Evolutionary conservation across 2,329 filamentous ascomycete species (phyloP), one percentile per base, ranked within the genome.

Genomic region (Penicillium sp.): DNA sequence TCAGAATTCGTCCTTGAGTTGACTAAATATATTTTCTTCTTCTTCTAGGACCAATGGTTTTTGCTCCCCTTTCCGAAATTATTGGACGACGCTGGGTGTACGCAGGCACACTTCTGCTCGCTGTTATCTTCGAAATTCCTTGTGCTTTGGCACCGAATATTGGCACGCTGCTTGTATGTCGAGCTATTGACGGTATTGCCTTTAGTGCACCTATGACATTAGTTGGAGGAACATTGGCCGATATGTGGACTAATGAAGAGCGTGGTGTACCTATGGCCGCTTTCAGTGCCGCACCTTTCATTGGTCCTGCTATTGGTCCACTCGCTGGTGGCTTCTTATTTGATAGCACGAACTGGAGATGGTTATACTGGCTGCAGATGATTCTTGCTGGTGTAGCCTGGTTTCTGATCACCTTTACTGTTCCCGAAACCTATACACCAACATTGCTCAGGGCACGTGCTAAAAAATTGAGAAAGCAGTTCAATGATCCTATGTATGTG

Each of bases 131-230:
- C 72, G 81, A 90, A 62, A 89, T 95, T 58, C 90, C 90, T 1
- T 90, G 88, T 61, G 90, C 90, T 1, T 83, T 93, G 0, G 79
- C 90, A 3, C 78, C 86, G 64, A 94, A 93, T 63, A 89, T 92
- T 28, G 81, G 74, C 21, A 94, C 90, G 0, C 80, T 95, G 7
- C 77, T 95, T 5, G 85, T 90, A 24, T 90, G 86, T 67, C 84
- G 90, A 60, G 78, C 85, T 47, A 89, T 95, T 58, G 90, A 91
- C 60, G 90, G 90, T 47, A 90, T 94, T 56, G 88, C 88, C 5
- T 93, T 93, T 68, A 91, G 87, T 11, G 90, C 90, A 0, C 90
- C 90, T 2, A 93, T 95, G 87, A 93, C 90, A 0, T 79, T 94
- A 1, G 90, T 92, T 8, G 90, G 90, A 45, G 90, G 90, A 8